Evolutionary conservation across 2,329 filamentous ascomycete genomes (phyloP), one percentile per base, ranked within the genome.

Genomic region (Berkeleyomyces rouxiae): DNA sequence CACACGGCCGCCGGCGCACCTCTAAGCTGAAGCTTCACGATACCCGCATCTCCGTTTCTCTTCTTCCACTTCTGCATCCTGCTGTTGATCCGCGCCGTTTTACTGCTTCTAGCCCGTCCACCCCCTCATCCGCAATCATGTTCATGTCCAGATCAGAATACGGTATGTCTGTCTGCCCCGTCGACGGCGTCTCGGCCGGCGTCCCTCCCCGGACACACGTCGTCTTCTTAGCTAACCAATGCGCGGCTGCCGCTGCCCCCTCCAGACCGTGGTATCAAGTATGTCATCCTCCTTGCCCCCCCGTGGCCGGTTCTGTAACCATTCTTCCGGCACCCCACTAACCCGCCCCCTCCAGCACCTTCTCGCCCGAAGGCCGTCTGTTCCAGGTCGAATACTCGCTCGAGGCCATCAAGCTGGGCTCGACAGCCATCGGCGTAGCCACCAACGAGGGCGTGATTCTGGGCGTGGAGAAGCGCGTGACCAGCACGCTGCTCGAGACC

Each of bases 61-160:
- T 53, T 53, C 44, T 31, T 49, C 23, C 13, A 10, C 37, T 53
- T 16, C 23, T 36, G 43, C 36, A n/a, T 55, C 16, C 59, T 57
- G 58, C 39, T 58, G 44, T 37, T 16, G 23, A 1, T 23, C 23
- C 23, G 23, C 2, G 23, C 33, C 23, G n/a, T 3, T 33, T 7
- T 23, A 57, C 62, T 23, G 42, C 53, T 13, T 47, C 37, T 39
- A 39, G 58, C 58, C 60, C 62, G 23, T 23, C 23, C 23, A 23
- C 40, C 40, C 23, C 59, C 36, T 31, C 49, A 10, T 31, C 33
- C 49, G 16, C 47, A 16, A 90, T 79, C 71, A 96, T 96, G 93
- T 99, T 99, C 84, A 97, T 99, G 83, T 91, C 93, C 82, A 89
- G 93, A 79, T 97, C 92, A 74, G 93, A 99, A 92, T 99, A 99